These are phyloP conservation scores for Arabidopsis lyrata DNA, from an alignment of 441 rosid genomes.

Conservation along the genomic window DNA sequence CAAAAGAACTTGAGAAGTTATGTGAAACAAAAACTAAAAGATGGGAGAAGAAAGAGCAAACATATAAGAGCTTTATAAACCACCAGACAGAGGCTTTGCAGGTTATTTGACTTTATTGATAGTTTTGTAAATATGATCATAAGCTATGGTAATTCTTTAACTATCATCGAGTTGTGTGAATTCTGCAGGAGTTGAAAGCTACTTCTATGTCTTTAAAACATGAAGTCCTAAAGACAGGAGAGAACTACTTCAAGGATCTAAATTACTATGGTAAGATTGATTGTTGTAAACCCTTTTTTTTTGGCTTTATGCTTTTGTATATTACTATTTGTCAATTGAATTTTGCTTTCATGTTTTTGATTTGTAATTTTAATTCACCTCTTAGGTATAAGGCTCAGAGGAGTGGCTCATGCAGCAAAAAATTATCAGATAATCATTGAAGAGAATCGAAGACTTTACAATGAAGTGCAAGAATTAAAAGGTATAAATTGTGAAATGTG, in stretches of 20 bases:
- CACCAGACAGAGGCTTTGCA: slow-evolving; percentile 61
- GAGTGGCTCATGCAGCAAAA: slow-evolving; percentile 69
- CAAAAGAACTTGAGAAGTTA: slow-evolving; percentile 68
- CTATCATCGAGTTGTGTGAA: slow-evolving; percentile 15
- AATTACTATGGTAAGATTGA: slow-evolving; percentile 55
- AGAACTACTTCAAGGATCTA: slow-evolving; percentile 55
- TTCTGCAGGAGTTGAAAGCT: slow-evolving; percentile 67
- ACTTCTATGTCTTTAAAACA: slow-evolving; percentile 65
- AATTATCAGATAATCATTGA: slow-evolving; percentile 62
- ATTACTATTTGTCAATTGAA: background rate
- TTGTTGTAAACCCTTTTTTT: slow-evolving; percentile 20
- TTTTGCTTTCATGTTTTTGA: background rate
- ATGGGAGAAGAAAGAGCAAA: slow-evolving; percentile 69
- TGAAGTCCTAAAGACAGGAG: slow-evolving; percentile 64
- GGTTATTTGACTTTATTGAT: slow-evolving; percentile 49
- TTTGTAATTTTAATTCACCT: slow-evolving; percentile 25
- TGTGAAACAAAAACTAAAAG: slow-evolving; percentile 60
- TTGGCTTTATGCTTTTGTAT: background rate
- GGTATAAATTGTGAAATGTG: slow-evolving; percentile 43
- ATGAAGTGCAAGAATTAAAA: slow-evolving; percentile 80
- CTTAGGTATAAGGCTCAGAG: slow-evolving; percentile 66
- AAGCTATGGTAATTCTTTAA: slow-evolving; percentile 29
- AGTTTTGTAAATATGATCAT: slow-evolving; percentile 5
- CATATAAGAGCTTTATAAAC: slow-evolving; percentile 57
- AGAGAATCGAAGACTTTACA: slow-evolving; percentile 72